Percentiles rank a stretch among this genome's conserved stretches.
Conservation (phyloP, 148 eudicot species). For the Fagopyrum homotropicum region DNA sequence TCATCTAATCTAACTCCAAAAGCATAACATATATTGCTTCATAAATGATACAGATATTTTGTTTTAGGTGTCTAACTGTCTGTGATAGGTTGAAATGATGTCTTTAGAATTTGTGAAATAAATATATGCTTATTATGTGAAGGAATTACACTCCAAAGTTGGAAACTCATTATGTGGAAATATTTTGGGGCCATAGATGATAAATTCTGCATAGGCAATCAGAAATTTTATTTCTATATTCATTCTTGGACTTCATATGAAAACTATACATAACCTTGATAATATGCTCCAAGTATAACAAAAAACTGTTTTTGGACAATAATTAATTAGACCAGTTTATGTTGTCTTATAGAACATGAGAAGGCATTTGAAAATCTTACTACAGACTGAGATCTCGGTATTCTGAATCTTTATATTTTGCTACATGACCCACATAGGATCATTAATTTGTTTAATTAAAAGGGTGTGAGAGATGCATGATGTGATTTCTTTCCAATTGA, state of each 20-base stretch:
- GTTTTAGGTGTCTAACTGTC: not conserved
- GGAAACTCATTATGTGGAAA: not conserved
- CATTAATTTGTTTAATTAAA: not conserved
- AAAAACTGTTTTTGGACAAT: not conserved
- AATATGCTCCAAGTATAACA: not conserved
- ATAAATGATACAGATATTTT: not conserved
- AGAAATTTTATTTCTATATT: not conserved
- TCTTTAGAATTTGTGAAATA: not conserved
- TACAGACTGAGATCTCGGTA: not conserved
- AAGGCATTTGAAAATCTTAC: conserved; percentile 1
- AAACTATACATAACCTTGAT: not conserved
- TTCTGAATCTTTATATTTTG: not conserved
- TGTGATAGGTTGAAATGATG: not conserved
- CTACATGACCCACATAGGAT: not conserved
- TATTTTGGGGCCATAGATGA: not conserved
- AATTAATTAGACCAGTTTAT: not conserved
- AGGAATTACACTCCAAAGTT: not conserved
- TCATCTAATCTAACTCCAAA: not conserved
- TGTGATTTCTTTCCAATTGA: not conserved
- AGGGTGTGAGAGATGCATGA: not conserved
- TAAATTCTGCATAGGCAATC: not conserved
- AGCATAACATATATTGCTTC: not conserved
- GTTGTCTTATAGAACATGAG: not conserved
- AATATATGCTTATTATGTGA: not conserved
- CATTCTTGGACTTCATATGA: not conserved